A percentile compares a stretch with the other conserved stretches of the same genome.
phyloP scores from a whole-genome alignment of 1,284 basidiomycete genomes.

The Phlebopus sp. region DNA sequence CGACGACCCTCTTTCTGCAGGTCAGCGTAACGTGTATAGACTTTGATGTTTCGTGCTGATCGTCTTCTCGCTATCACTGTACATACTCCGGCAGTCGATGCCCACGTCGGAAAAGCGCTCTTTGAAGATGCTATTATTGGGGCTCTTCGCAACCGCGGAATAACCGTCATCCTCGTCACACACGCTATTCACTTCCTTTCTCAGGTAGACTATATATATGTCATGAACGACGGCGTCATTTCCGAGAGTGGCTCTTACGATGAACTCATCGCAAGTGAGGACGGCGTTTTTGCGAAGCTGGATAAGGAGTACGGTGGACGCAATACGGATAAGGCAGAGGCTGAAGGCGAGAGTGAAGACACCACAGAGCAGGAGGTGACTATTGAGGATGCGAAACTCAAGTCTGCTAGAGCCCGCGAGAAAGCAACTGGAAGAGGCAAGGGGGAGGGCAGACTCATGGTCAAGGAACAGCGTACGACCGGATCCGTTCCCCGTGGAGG shows the following conservation, averaged over 20 bases:
- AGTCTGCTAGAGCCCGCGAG: slow-evolving; percentile 36
- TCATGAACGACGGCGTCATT: slow-evolving; percentile 55
- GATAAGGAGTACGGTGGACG: slow-evolving; percentile 64
- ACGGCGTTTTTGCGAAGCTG: slow-evolving; percentile 61
- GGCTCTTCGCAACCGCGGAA: slow-evolving; percentile 50
- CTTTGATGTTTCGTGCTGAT: neutral
- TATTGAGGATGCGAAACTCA: slow-evolving; percentile 41
- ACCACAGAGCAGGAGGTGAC: slow-evolving; percentile 12
- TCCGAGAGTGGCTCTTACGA: slow-evolving; percentile 65
- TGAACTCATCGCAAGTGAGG: slow-evolving; percentile 44
- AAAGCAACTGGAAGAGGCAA: slow-evolving; percentile 58
- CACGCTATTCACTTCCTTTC: slow-evolving; percentile 74
- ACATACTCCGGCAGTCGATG: slow-evolving; percentile 47
- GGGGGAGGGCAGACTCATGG: slow-evolving; percentile 61
- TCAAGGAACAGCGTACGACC: slow-evolving; percentile 62
- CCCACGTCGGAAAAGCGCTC: slow-evolving; percentile 67
- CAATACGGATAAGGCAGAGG: slow-evolving; percentile 32
- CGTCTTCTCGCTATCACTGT: neutral
- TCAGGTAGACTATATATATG: slow-evolving; percentile 66
- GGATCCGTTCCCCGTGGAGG: slow-evolving; percentile 38
- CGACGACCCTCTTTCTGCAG: slow-evolving; percentile 75
- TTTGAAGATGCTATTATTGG: slow-evolving; percentile 66
- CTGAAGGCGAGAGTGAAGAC: slow-evolving; percentile 21
- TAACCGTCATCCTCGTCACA: slow-evolving; percentile 69
- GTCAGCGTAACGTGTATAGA: slow-evolving; percentile 27